Evolutionary conservation across 176 grass and related monocot species (phyloP), one percentile per base, ranked within the genome.

Genomic region (Triticum monococcum): DNA sequence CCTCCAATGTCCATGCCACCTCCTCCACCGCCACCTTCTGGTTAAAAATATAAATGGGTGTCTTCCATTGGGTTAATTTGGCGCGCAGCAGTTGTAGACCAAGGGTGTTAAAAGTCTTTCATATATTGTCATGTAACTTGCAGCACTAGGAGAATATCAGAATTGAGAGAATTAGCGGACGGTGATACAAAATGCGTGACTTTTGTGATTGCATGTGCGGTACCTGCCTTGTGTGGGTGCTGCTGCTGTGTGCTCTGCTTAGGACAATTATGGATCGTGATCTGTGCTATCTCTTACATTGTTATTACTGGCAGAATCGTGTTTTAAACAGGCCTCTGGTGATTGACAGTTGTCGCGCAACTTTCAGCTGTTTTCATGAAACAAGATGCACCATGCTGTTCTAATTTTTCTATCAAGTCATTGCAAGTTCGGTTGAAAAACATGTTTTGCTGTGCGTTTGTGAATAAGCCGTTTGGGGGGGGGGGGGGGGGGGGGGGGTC

Each of bases 1-100:
- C 87, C 79, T 71, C 90, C 83, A 31, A 90, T 89, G 88, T 87
- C 91, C 13, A 90, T 93, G 86, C 88, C 84, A 0, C 89, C 79
- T 0, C 82, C 90, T 0, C 91, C 86, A 4, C 85, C 83, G 28
- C 81, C 81, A 46, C 78, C 82, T 64, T 91, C 90, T 46, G 86
- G 77, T 64, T 91, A 88, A 88, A 70, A 66, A 41, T 62, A 41
- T 13, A 70, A 23, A 54, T 13, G 68, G 8, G 18, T 35, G 35
- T 16, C 62, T 56, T 81, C 40, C 17, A 17, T 78, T 30, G 13
- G 72, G 25, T 57, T 64, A 56, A 72, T 78, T 35, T 85, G 77
- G 46, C 71, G 64, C 4, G 23, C 48, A 68, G 81, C 87, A 91
- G 67, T 64, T 65, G 69, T 88, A 65, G 85, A 62, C 82, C 77